Evolutionary conservation across 352 stramenopile genomes (phyloP), one percentile per base, ranked within the genome.

Genomic region (Phytopythium helicoides): DNA sequence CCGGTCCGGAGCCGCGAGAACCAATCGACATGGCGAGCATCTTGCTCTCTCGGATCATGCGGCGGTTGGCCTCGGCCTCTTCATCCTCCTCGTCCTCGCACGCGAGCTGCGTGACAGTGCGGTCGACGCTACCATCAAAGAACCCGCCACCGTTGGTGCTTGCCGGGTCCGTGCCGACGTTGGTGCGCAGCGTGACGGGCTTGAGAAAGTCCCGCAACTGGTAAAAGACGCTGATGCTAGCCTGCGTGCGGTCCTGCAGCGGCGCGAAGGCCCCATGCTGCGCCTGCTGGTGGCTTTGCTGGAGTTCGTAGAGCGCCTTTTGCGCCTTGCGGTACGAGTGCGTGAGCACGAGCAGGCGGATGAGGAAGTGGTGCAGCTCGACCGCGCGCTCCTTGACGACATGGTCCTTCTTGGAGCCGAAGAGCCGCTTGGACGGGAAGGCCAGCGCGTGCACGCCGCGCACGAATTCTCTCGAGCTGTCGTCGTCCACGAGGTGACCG

Each of bases 301-400:
- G 55, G 33, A 66, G 55, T 23, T 87, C 72, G 23, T 82, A 78
- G 9, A 81, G 69, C 33, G 70, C 47, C 48, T 89, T 87, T 49
- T 91, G 81, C 18, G 71, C 74, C 60, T 91, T 91, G 22, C 77
- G 67, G 58, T 86, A 91, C 63, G 68, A 81, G 64, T 91, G 76
- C 38, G 78, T 89, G 52, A 87, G 70, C 31, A 85, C 65, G 14
- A 91, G 63, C 28, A 91, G 64, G 47, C 77, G 79, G 52, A 87
- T 87, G 56, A 91, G 66, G 52, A 91, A 91, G 25, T 77, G 74
- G 46, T 91, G 78, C 14, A 91, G 75, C 66, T 87, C 74, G 4
- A 83, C 70, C 0, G 81, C 81, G 45, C 81, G 77, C 34, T 83
- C 74, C 61, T 87, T 88, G 46, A 91, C 71, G 16, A 91, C 81